Evolutionary conservation across 495 filamentous ascomycete species (phyloP).

Genomic region (Xylaria scruposa): DNA sequence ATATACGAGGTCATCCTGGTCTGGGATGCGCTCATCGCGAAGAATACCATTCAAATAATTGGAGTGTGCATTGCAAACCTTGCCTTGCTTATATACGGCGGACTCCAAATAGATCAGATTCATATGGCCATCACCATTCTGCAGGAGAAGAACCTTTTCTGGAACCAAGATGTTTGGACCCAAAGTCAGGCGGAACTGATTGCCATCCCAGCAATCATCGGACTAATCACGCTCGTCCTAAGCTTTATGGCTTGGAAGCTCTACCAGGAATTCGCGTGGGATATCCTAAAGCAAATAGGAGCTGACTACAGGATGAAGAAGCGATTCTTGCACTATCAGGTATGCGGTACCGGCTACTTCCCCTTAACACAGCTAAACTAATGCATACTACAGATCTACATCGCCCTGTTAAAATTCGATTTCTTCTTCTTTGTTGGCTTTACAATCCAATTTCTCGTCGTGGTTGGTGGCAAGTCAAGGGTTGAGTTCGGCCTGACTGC

Average conservation of each 20-base stretch:
- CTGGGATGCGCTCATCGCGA: constrained; percentile 90
- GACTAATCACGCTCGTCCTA: constrained; percentile 73
- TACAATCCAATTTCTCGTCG: constrained; percentile 94
- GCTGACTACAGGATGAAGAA: constrained; percentile 97
- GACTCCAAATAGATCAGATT: constrained; percentile 91
- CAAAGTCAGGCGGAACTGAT: constrained; percentile 77
- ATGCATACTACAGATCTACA: constrained; percentile 79
- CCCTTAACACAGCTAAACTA: constrained; percentile 32
- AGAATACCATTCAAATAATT: constrained; percentile 99
- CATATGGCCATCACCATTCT: constrained; percentile 67
- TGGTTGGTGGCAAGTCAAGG: constrained; percentile 70
- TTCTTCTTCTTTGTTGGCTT: constrained; percentile 99
- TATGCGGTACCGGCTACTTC: constrained; percentile 48
- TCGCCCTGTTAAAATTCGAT: constrained; percentile 96
- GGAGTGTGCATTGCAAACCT: constrained; percentile 91
- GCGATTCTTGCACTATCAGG: constrained; percentile 95
- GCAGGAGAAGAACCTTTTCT: constrained; percentile 35
- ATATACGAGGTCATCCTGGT: constrained; percentile 87
- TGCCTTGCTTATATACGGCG: constrained; percentile 87
- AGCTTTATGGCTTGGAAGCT: constrained; percentile 86
- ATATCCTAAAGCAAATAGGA: constrained; percentile 98
- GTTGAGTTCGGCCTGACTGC: constrained; percentile 86
- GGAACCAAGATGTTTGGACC: constrained; percentile 63
- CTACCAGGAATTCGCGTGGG: constrained; percentile 99
- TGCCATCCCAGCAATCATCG: constrained; percentile 85